A percentile compares a stretch with the other conserved stretches of the same genome.
These are phyloP conservation scores for Ophiostoma fasciatum DNA, from an alignment of 2,329 filamentous ascomycete species.

Conservation along the genomic window DNA sequence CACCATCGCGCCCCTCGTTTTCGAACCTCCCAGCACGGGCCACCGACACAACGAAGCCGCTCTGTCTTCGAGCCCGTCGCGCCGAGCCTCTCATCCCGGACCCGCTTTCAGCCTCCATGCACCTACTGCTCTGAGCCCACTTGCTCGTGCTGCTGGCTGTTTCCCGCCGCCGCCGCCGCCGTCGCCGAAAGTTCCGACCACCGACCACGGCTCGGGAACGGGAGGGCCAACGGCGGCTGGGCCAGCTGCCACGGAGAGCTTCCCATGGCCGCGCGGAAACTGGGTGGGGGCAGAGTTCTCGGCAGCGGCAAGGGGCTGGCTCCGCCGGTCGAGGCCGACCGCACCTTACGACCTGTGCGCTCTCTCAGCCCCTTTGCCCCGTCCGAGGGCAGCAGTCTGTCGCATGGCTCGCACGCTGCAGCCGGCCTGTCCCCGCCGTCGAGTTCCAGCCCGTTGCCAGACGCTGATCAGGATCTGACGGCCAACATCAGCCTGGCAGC, in stretches of 20 bases:
- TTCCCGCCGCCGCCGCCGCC: too few species aligned
- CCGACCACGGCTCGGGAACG: too few species aligned
- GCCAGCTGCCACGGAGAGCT: background rate
- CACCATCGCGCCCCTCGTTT: too few species aligned
- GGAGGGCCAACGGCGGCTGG: too few species aligned
- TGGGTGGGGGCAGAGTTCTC: slow-evolving; percentile 83
- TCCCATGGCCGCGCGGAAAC: slow-evolving; percentile 63
- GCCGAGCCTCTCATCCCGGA: too few species aligned
- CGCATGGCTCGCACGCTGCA: slow-evolving; percentile 52
- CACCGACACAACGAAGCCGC: background rate
- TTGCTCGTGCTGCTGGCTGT: too few species aligned
- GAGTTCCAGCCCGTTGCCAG: slow-evolving; percentile 49
- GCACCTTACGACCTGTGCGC: slow-evolving; percentile 24
- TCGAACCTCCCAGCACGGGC: too few species aligned
- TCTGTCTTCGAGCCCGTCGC: too few species aligned
- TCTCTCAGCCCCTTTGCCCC: slow-evolving; percentile 38
- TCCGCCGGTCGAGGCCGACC: slow-evolving; percentile 34
- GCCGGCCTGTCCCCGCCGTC: slow-evolving; percentile 38
- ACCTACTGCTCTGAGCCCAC: too few species aligned
- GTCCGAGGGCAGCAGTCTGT: slow-evolving; percentile 55
- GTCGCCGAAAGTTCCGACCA: too few species aligned
- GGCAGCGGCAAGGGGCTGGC: slow-evolving; percentile 75
- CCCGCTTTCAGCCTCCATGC: too few species aligned
- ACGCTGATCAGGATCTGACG: slow-evolving; percentile 61
- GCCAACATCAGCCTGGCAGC: slow-evolving; percentile 60